Evolutionary conservation across 306 rosid species (phyloP).

Genomic region (Myrica gale): DNA sequence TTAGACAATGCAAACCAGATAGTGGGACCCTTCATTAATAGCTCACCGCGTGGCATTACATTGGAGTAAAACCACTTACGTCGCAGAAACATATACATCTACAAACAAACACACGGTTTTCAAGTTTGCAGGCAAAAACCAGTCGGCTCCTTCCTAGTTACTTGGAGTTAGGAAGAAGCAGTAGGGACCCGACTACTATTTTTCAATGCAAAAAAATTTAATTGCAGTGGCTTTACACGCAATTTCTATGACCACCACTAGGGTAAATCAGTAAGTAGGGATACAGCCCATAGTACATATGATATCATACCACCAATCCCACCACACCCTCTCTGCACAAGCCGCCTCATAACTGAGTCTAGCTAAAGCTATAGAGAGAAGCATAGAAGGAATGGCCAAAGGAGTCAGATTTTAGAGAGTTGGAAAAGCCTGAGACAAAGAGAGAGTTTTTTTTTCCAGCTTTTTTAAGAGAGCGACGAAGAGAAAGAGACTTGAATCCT

Average conservation of each 20-base stretch:
- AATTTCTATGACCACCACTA: not conserved
- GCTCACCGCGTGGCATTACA: conserved; percentile 28
- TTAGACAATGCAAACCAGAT: conserved; percentile 55
- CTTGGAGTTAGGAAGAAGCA: not conserved
- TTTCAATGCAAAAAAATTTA: not conserved
- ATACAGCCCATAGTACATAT: conserved; percentile 15
- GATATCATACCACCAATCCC: conserved; percentile 44
- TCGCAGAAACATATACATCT: not conserved
- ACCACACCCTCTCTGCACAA: conserved; percentile 44
- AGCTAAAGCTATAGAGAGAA: conserved; percentile 26
- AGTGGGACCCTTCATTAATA: conserved; percentile 56
- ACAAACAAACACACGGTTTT: not conserved
- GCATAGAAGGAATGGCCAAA: conserved; percentile 28
- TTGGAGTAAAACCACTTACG: not conserved
- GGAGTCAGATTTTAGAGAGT: conserved; percentile 52
- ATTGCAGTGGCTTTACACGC: conserved; percentile 23
- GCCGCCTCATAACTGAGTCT: conserved; percentile 71
- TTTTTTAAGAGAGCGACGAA: not conserved
- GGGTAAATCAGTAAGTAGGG: conserved; percentile 39
- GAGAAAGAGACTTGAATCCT: conserved; percentile 37
- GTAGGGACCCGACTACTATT: not conserved
- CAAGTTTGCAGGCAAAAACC: not conserved
- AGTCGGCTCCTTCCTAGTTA: conserved; percentile 3
- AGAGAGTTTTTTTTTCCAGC: not conserved
- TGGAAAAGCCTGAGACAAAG: not conserved